These are phyloP conservation scores for Bauhinia variegata DNA, from an alignment of 306 rosid genomes.

Conservation along the genomic window DNA sequence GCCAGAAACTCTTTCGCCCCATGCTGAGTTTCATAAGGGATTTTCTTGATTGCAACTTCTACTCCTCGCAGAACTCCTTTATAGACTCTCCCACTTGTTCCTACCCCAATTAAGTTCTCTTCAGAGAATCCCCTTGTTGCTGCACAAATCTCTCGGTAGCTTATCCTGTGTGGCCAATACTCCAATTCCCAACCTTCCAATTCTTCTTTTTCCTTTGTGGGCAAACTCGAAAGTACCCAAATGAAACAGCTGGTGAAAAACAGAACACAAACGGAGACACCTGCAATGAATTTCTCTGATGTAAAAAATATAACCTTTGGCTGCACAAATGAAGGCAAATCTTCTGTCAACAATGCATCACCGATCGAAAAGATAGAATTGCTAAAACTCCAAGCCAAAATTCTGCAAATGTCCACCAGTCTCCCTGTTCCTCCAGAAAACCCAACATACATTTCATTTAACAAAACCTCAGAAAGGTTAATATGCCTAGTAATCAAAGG, in stretches of 20 bases:
- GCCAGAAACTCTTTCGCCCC: slow-evolving; percentile 54
- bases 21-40: slow-evolving; percentile 25
- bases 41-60: slow-evolving; percentile 38
- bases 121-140: slow-evolving; percentile 48
- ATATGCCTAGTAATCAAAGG: slow-evolving; percentile 59
- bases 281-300: no score
- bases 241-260: no score
- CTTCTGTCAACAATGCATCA: slow-evolving; percentile 54
- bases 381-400: slow-evolving; percentile 74
- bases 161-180: slow-evolving; percentile 51
- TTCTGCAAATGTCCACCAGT: slow-evolving; percentile 60
- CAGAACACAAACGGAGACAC: no score
- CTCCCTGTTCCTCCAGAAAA: slow-evolving; percentile 63
- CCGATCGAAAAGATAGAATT: slow-evolving; percentile 65
- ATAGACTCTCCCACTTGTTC: slow-evolving; percentile 49
- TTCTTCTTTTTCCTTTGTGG: slow-evolving; percentile 8
- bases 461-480: slow-evolving; percentile 53
- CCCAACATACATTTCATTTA: slow-evolving; percentile 62
- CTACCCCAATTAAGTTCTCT: slow-evolving; percentile 41
- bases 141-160: slow-evolving; percentile 32
- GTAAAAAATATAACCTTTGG: slow-evolving; percentile 27
- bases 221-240: neutral
- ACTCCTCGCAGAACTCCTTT: slow-evolving; percentile 41
- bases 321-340: slow-evolving; percentile 60
- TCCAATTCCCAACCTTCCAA: slow-evolving; percentile 50